Evolutionary conservation across 768 basidiomycete species (phyloP), one percentile per base, ranked within the genome.

Genomic region (Psilocybe tampanensis): DNA sequence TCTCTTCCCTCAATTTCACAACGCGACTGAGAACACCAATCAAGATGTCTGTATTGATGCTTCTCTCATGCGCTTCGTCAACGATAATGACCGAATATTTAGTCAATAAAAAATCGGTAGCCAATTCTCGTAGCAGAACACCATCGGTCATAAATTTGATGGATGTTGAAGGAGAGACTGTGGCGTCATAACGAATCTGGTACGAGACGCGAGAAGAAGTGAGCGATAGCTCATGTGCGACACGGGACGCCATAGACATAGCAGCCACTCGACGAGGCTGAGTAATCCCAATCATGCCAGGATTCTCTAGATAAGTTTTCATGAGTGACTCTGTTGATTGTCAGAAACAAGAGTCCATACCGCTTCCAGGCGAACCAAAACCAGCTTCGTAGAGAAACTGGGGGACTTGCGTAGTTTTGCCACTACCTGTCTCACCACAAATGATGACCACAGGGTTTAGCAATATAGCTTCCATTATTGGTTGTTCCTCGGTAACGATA

Each of bases 131-230:
- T 15, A 99, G 77, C 32, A 99, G 76, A 23, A 99, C 94, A 76
- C 97, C 97, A 65, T 99, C 97, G 6, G 97, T 99, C 95, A 98
- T 98, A 78, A 98, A 99, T 71, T 98, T 98, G 78, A 99, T 95
- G 8, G 88, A 88, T 1, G 97, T 99, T 19, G 85, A 80, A 0
- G 93, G 80, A 3, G 94, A 94, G 0, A 94, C 88, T 0, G 94
- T 98, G 1, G 94, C 90, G 63, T 98, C 96, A 68, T 98, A 99
- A 59, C 97, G 90, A 59, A 99, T 98, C 70, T 98, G 95, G 71
- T 98, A 95, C 0, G 97, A 96, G 6, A 98, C 93, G 22, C 83
- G 80, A 0, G 89, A 88, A 1, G 89, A 78, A 0, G 91, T 81
- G 13, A 98, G 76, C 5, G 91, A 90, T n/a, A 99, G 77, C 72